Conservation (phyloP, 192 early-diverging fungal genomes). For the Bifiguratus adelaidae region DNA sequence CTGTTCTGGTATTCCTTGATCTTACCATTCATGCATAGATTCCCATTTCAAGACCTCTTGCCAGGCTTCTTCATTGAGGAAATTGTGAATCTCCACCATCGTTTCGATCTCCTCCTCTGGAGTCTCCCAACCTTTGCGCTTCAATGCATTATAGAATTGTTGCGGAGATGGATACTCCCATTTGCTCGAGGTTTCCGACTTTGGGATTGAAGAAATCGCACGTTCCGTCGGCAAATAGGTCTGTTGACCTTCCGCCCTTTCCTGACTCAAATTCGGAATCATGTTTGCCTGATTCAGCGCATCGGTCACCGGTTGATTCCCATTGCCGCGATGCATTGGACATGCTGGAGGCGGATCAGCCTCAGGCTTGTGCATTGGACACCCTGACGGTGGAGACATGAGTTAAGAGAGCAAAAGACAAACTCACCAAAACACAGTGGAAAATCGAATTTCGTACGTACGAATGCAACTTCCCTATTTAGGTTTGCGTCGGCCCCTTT, state of each 20-base stretch:
- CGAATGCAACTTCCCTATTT: too few species aligned
- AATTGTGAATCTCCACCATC: conserved; percentile 98
- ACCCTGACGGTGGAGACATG: conserved; percentile 32
- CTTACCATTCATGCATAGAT: conserved; percentile 43
- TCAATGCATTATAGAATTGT: conserved; percentile 81
- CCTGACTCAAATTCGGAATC: conserved; percentile 78
- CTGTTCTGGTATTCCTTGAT: background rate
- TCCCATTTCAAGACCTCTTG: conserved; percentile 94
- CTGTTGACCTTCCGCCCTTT: conserved; percentile 51
- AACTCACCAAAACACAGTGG: too few species aligned
- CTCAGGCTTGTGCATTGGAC: conserved; percentile 29
- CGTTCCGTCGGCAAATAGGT: conserved; percentile 69
- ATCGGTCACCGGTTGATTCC: conserved; percentile 10
- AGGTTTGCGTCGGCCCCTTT: too few species aligned
- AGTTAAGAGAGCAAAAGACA: too few species aligned
- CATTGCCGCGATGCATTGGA: conserved; percentile 23
- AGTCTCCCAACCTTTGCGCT: conserved; percentile 77
- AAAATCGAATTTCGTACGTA: too few species aligned
- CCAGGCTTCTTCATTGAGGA: conserved; percentile 95
- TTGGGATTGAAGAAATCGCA: conserved; percentile 74
- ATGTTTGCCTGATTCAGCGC: conserved; percentile 80
- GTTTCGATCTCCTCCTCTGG: conserved; percentile 74
- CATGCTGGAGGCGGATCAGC: conserved; percentile 26
- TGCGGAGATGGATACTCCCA: conserved; percentile 92
- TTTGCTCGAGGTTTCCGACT: conserved; percentile 26